These are phyloP conservation scores for Cucurbita moschata DNA, from an alignment of 306 rosid genomes.

Conservation along the genomic window DNA sequence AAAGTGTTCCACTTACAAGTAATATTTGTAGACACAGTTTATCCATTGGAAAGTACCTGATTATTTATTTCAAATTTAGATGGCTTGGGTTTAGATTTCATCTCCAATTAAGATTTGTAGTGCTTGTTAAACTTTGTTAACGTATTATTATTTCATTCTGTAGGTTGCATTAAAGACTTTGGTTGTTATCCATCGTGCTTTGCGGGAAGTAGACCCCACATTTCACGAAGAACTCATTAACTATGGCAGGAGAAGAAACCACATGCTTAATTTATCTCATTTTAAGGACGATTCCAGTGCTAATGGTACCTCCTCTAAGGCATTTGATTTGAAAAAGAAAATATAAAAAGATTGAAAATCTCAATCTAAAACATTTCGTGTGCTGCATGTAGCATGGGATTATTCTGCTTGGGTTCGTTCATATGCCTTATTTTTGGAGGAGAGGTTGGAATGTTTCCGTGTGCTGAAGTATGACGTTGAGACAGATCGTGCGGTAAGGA, in stretches of 20 bases:
- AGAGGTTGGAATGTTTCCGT: constrained; percentile 92
- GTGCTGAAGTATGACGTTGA: constrained; percentile 85
- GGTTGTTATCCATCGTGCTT: constrained; percentile 90
- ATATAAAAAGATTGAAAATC: background rate
- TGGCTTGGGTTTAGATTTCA: background rate
- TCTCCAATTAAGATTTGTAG: background rate
- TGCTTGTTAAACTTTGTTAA: constrained; percentile 1
- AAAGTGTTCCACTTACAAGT: background rate
- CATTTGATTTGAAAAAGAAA: background rate
- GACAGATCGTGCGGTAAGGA: constrained; percentile 80
- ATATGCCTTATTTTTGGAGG: constrained; percentile 97
- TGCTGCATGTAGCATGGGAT: constrained; percentile 73
- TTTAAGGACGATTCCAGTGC: constrained; percentile 98
- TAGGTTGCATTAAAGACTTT: constrained; percentile 95
- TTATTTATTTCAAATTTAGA: background rate
- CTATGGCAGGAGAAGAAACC: constrained; percentile 93
- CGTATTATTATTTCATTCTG: constrained; percentile 15
- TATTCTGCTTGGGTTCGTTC: constrained; percentile 93
- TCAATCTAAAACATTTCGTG: constrained; percentile 8
- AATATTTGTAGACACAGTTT: background rate
- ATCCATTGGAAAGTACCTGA: background rate
- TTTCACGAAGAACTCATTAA: constrained; percentile 93
- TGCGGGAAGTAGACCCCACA: constrained; percentile 97
- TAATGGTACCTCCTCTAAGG: constrained; percentile 41
- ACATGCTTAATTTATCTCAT: constrained; percentile 97